Evolutionary conservation across 345 rosid genomes (phyloP), one percentile per base, ranked within the genome.

Genomic region (Salix arbutifolia): DNA sequence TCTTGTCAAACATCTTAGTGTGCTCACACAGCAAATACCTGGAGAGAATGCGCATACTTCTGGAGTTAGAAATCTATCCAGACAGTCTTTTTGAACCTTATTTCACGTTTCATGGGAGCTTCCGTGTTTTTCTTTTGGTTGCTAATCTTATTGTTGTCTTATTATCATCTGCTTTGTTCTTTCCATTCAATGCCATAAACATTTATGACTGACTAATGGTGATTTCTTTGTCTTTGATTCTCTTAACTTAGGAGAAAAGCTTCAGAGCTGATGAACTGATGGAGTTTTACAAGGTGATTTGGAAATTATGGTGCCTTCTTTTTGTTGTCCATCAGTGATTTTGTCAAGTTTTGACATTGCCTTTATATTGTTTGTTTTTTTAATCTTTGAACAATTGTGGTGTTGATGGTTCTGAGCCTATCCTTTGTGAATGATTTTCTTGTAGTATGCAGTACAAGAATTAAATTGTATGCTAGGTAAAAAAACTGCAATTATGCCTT

Each of bases 211-310:
- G 8, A n/a, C 67, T 65, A 58, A 67, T 77, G 64, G 38, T 78
- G 42, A 79, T 73, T 44, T 73, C 77, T 76, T 64, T 56, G 28
- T 44, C 58, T 82, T 77, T 69, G 64, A 14, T 72, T 74, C 62
- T 50, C 50, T 50, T 70, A 31, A 64, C 66, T 75, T 78, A 94
- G 97, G 89, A 70, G 21, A 88, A 85, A 83, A 82, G 44, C 78
- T 94, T 86, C 88, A 92, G 86, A 89, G 96, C 93, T 81, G 88
- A 89, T 74, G 91, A 87, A 73, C 85, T 94, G 78, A 90, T 90
- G 86, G 93, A 92, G 76, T 89, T 88, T 75, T 94, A 92, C 85
- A 86, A 86, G 87, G 97, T 94, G 82, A 80, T 85, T 72, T 42
- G 26, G 44, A 23, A 33, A 62, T 48, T 8, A 72, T 58, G 31